Conservation (phyloP, 2,329 filamentous ascomycete species). For the Fusarium sp. region DNA sequence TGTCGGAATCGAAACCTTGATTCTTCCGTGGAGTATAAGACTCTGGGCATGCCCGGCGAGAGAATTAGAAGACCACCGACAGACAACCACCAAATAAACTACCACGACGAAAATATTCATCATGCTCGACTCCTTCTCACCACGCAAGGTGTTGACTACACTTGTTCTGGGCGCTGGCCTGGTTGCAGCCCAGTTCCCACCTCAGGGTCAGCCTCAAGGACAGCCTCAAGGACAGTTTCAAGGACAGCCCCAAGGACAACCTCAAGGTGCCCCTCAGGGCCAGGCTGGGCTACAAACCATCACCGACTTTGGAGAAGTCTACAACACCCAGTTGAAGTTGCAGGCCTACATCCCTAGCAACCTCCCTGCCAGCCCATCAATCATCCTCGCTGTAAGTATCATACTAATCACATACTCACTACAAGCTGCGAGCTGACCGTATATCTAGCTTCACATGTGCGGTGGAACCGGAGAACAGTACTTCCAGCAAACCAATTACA, state of each 20-base stretch:
- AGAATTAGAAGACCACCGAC: background rate
- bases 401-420: rapidly evolving
- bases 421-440: background rate
- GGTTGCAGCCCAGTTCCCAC: background rate
- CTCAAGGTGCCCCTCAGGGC: no score
- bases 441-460: background rate
- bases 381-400: slow-evolving; percentile 8
- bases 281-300: slow-evolving; percentile 9
- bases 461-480: slow-evolving; percentile 4
- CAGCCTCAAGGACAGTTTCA: background rate
- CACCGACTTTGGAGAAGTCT: slow-evolving; percentile 5
- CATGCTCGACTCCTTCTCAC: slow-evolving; percentile 8
- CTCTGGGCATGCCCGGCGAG: no score
- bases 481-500: slow-evolving; percentile 10
- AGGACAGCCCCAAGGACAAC: background rate
- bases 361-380: slow-evolving; percentile 1
- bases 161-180: slow-evolving; percentile 9
- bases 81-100: background rate
- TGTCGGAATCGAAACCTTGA: background rate
- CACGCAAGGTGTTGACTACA: background rate
- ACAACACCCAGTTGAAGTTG: background rate
- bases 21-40: background rate
- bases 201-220: no score
- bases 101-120: background rate
- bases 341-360: slow-evolving; percentile 11